These are phyloP conservation scores for Cladosporium colombiae DNA, from an alignment of 2,329 filamentous ascomycete genomes.

Conservation along the genomic window DNA sequence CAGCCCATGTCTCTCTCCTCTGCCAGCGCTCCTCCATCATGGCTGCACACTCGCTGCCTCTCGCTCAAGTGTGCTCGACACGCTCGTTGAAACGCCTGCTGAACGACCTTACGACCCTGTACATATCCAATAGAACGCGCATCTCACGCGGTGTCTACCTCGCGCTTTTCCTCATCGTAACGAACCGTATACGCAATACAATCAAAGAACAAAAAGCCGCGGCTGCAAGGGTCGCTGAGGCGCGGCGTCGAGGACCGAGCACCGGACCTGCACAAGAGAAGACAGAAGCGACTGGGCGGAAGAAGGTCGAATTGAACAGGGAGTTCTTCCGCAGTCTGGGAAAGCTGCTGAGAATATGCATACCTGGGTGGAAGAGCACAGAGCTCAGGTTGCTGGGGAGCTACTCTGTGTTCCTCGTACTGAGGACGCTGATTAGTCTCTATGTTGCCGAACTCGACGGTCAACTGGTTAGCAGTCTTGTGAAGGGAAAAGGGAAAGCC, in stretches of 20 bases:
- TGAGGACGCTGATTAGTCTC: constrained; percentile 87
- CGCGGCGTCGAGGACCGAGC: constrained; percentile 42
- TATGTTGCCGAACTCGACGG: constrained; percentile 97
- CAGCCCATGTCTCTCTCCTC: constrained; percentile 4
- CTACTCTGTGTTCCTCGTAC: constrained; percentile 88
- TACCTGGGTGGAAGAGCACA: constrained; percentile 86
- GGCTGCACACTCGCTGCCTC: constrained; percentile 24
- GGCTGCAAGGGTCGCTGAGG: constrained; percentile 65
- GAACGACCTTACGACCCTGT: constrained; percentile 64
- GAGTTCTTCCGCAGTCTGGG: constrained; percentile 81
- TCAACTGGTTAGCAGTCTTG: constrained; percentile 84
- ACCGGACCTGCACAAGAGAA: constrained; percentile 47
- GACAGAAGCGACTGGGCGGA: constrained; percentile 48
- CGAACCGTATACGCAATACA: constrained; percentile 86
- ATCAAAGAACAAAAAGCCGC: constrained; percentile 91
- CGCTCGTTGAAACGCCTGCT: constrained; percentile 32
- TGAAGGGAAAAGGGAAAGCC: constrained; percentile 86
- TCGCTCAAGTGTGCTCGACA: constrained; percentile 29
- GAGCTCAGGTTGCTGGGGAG: constrained; percentile 83
- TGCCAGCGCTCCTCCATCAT: constrained; percentile 22
- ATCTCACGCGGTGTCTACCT: constrained; percentile 85
- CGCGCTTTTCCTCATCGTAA: constrained; percentile 74
- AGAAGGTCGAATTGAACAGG: constrained; percentile 88
- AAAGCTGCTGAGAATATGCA: constrained; percentile 77
- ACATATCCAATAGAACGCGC: constrained; percentile 75